Conservation (phyloP, 1,284 basidiomycete genomes). For the Pterulicium gracile region DNA sequence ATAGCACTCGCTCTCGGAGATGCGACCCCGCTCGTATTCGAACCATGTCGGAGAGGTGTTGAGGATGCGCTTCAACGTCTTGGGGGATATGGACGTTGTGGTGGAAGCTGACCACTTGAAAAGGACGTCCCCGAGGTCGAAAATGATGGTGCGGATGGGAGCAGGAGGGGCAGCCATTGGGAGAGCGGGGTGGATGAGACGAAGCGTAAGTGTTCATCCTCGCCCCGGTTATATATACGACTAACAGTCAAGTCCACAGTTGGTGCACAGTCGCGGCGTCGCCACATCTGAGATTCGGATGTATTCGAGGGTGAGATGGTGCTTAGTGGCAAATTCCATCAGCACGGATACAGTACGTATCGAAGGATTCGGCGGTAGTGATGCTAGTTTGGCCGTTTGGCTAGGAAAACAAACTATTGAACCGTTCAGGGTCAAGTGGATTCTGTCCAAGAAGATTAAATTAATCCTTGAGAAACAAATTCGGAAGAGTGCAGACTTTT, state of each 20-base stretch:
- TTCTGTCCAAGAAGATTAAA: too few species aligned
- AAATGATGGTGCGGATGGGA: conserved; percentile 27
- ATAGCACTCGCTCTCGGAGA: conserved; percentile 38
- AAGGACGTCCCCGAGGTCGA: conserved; percentile 47
- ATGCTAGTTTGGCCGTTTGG: too few species aligned
- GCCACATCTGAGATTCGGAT: conserved; percentile 1
- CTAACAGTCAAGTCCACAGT: neutral
- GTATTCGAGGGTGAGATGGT: neutral
- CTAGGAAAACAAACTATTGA: too few species aligned
- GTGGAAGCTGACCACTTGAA: conserved; percentile 45
- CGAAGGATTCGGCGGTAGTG: too few species aligned
- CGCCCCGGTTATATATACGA: neutral
- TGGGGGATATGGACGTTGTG: conserved; percentile 33
- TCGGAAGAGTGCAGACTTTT: too few species aligned
- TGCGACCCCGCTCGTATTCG: conserved; percentile 40
- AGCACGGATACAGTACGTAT: too few species aligned
- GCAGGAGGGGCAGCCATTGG: neutral
- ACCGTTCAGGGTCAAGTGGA: too few species aligned
- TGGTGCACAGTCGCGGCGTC: neutral
- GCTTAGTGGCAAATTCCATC: neutral
- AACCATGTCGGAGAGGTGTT: conserved; percentile 36
- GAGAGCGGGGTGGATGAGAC: neutral
- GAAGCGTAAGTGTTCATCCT: too few species aligned
- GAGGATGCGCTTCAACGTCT: conserved; percentile 32
- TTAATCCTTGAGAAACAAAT: too few species aligned